Percentiles rank a stretch among this genome's conserved stretches.
These are phyloP conservation scores for Globisporangium iwayamae DNA, from an alignment of 352 stramenopile genomes.

Conservation along the genomic window DNA sequence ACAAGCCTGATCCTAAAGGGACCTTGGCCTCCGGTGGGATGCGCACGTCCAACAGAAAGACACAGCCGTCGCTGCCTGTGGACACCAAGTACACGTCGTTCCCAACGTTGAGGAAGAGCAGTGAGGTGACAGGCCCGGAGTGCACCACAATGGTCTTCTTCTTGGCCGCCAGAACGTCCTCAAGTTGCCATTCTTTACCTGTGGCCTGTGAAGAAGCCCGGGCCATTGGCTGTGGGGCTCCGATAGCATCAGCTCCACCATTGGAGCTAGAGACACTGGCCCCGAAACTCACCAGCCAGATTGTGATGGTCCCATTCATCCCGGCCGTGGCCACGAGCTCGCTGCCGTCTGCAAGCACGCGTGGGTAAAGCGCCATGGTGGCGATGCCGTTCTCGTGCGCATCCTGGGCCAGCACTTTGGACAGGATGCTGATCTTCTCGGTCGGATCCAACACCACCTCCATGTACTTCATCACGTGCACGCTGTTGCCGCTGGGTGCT, in stretches of 20 bases:
- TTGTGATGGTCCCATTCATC: conserved; percentile 53
- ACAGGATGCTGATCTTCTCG: conserved; percentile 40
- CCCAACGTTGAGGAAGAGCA: conserved; percentile 42
- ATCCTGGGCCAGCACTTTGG: conserved; percentile 49
- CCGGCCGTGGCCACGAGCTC: conserved; percentile 65
- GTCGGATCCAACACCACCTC: conserved; percentile 47
- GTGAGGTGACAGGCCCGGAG: conserved; percentile 46
- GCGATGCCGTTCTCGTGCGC: conserved; percentile 57
- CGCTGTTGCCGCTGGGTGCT: conserved; percentile 29
- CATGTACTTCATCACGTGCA: conserved; percentile 54
- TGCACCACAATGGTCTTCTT: conserved; percentile 66
- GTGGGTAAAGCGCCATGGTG: conserved; percentile 40
- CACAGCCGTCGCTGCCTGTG: conserved; percentile 54
- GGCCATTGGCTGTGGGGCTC: not conserved
- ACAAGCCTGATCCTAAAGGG: not conserved
- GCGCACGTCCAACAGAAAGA: conserved; percentile 64
- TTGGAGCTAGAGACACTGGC: conserved; percentile 14
- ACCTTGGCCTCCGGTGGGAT: conserved; percentile 28
- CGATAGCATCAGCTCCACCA: not conserved
- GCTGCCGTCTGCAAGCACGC: conserved; percentile 36
- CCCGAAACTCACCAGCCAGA: conserved; percentile 62
- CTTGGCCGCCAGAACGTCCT: conserved; percentile 63
- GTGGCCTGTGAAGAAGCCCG: not conserved
- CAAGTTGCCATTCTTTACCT: conserved; percentile 33
- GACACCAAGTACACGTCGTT: conserved; percentile 52